Percentiles rank a stretch among this genome's conserved stretches.
Evolutionary conservation across 352 stramenopile species (phyloP).

Genomic region (Globisporangium nunn): DNA sequence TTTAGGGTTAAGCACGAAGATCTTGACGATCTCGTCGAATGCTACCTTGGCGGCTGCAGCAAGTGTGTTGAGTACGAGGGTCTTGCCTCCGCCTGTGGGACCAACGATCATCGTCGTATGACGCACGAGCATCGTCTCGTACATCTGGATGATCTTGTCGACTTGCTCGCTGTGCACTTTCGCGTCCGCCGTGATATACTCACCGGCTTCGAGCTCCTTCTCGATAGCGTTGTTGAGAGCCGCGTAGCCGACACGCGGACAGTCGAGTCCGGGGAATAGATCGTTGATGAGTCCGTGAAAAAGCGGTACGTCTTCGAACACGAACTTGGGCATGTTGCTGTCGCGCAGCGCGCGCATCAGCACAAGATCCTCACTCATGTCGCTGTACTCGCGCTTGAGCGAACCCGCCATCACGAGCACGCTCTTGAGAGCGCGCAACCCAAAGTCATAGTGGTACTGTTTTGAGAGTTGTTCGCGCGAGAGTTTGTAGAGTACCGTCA

Average conservation of each 20-base stretch:
- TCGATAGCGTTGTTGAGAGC: conserved; percentile 87
- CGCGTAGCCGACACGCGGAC: conserved; percentile 89
- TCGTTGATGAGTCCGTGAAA: conserved; percentile 95
- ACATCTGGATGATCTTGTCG: conserved; percentile 97
- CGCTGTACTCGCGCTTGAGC: conserved; percentile 90
- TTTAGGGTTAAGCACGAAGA: conserved; percentile 94
- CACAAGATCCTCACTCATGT: conserved; percentile 92
- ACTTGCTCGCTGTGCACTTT: conserved; percentile 85
- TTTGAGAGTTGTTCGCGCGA: conserved; percentile 93
- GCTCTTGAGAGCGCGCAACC: conserved; percentile 90
- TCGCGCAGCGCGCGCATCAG: conserved; percentile 93
- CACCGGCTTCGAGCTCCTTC: conserved; percentile 67
- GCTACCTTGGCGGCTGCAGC: conserved; percentile 78
- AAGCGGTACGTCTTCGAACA: conserved; percentile 93
- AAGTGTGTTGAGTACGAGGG: conserved; percentile 87
- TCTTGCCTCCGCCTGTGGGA: conserved; percentile 90
- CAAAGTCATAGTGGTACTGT: conserved; percentile 95
- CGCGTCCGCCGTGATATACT: conserved; percentile 75
- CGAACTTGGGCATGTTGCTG: conserved; percentile 96
- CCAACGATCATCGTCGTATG: conserved; percentile 97
- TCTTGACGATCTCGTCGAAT: conserved; percentile 88
- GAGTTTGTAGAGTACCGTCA: conserved; percentile 94
- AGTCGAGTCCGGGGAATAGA: conserved; percentile 92
- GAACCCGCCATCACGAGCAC: conserved; percentile 92
- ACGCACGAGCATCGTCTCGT: conserved; percentile 93